Percentiles rank a stretch among this genome's conserved stretches.
Conservation (phyloP, 129 eudicot species). For the Tagetes erecta region DNA sequence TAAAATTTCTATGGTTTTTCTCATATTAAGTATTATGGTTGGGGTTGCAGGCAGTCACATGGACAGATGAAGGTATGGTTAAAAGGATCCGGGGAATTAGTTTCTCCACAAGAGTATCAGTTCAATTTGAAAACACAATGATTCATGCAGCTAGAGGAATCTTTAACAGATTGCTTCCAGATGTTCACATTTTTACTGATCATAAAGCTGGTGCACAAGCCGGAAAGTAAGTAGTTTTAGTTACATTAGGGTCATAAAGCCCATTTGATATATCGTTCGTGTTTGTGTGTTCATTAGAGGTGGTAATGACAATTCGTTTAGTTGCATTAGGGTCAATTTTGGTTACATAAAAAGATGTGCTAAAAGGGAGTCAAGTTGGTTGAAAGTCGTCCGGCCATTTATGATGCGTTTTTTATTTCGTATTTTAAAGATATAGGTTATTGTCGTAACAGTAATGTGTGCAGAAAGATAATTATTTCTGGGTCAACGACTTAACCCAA, state of each 20-base stretch:
- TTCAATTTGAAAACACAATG: conserved; percentile 86
- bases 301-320: neutral
- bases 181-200: conserved; percentile 85
- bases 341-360: neutral
- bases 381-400: neutral
- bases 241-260: neutral
- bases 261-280: neutral
- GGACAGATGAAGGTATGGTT: conserved; percentile 96
- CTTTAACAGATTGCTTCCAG: conserved; percentile 83
- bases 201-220: conserved; percentile 85
- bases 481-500: neutral
- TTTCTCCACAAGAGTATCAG: conserved; percentile 87
- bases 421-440: neutral
- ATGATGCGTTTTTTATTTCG: neutral
- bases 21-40: neutral
- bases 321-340: neutral
- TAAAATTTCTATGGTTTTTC: neutral
- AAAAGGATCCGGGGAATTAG: conserved; percentile 84
- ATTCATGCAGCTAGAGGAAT: conserved; percentile 93
- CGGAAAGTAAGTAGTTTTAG: conserved; percentile 63
- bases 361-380: neutral
- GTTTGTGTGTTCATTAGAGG: neutral
- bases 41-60: conserved; percentile 62
- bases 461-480: neutral
- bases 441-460: neutral